Conservation (phyloP, 768 basidiomycete genomes). For the Tulasnella calospora region DNA sequence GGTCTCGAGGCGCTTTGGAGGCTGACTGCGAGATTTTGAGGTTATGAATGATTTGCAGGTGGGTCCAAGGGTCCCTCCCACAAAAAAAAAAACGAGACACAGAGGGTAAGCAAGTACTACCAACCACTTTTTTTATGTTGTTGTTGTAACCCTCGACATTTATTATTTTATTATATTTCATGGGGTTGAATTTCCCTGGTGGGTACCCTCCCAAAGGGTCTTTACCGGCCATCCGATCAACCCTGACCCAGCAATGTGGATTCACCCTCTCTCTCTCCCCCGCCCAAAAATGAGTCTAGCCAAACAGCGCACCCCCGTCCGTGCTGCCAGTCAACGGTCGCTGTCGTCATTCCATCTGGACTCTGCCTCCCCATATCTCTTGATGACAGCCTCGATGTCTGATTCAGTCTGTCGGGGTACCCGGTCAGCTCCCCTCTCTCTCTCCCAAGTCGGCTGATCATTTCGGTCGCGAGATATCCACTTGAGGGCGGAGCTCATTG, state of each 20-base stretch:
- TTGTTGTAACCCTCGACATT: slow-evolving; percentile 3
- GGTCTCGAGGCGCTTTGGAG: background rate
- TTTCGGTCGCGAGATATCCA: background rate
- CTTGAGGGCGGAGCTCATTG: slow-evolving; percentile 5
- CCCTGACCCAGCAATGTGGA: background rate
- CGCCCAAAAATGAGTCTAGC: slow-evolving; percentile 11
- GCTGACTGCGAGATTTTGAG: slow-evolving; percentile 5
- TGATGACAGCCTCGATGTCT: background rate
- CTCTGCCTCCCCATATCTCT: background rate
- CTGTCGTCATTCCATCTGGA: slow-evolving; percentile 2
- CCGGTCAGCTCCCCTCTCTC: background rate
- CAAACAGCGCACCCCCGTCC: slow-evolving; percentile 10
- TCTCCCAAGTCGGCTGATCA: background rate
- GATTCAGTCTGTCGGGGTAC: background rate
- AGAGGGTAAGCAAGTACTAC: background rate
- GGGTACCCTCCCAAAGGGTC: background rate
- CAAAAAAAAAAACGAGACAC: background rate
- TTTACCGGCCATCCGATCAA: slow-evolving; percentile 9
- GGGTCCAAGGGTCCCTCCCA: background rate
- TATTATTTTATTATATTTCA: slow-evolving; percentile 1
- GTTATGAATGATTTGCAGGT: slow-evolving; percentile 10
- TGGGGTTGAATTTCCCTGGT: background rate
- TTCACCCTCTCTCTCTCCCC: background rate
- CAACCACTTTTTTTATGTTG: background rate
- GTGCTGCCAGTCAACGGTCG: background rate